These are phyloP conservation scores for Oryza glaberrima DNA, from an alignment of 176 grass and related monocot genomes.

Conservation along the genomic window DNA sequence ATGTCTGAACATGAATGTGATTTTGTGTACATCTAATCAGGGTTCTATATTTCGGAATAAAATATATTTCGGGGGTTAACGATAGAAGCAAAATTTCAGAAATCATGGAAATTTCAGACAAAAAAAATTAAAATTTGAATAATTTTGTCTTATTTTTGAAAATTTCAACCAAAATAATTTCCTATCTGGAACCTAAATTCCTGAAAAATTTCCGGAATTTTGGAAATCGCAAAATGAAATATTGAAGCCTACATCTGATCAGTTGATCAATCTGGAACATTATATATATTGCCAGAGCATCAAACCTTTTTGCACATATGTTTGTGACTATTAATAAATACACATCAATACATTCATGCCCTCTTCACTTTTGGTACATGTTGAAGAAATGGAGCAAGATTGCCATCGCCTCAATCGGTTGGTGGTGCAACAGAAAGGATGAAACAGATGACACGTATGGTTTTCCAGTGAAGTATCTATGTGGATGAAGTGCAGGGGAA, in stretches of 20 bases:
- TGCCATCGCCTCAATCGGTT: constrained; percentile 33
- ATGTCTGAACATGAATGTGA: neutral
- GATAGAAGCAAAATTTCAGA: too few relatives aligned
- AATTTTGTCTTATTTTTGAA: too few relatives aligned
- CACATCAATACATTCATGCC: neutral
- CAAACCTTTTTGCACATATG: neutral
- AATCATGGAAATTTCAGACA: too few relatives aligned
- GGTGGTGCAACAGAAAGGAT: constrained; percentile 34
- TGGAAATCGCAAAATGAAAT: too few relatives aligned
- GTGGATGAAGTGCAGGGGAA: constrained; percentile 49
- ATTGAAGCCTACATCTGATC: neutral
- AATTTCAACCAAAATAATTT: too few relatives aligned
- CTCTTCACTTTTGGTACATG: constrained; percentile 19
- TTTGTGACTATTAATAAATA: neutral
- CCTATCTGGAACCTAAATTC: too few relatives aligned
- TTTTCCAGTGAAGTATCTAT: constrained; percentile 30
- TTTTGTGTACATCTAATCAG: neutral
- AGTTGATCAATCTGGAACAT: neutral
- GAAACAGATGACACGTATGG: constrained; percentile 29
- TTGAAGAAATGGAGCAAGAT: constrained; percentile 19
- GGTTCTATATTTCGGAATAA: too few relatives aligned
- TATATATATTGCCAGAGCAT: neutral
- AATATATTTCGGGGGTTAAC: too few relatives aligned
- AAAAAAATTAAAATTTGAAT: too few relatives aligned
- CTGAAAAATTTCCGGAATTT: too few relatives aligned